Evolutionary conservation across 495 filamentous ascomycete species (phyloP).

Genomic region (Hyaloscypha bicolor): DNA sequence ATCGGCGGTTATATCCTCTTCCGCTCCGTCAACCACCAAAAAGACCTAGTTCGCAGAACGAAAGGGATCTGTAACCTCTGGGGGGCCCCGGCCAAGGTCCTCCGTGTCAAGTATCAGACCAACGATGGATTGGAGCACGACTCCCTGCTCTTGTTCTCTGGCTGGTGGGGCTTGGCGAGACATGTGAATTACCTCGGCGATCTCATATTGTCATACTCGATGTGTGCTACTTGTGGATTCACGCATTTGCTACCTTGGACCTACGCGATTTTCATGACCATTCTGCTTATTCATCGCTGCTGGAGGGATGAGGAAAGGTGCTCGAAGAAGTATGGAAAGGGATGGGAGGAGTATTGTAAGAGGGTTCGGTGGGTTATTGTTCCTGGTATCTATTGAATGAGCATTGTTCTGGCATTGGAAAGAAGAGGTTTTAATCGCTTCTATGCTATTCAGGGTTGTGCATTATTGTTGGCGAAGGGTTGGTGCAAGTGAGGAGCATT

Average conservation of each 20-base stretch:
- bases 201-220: constrained; percentile 44
- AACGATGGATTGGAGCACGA: constrained; percentile 43
- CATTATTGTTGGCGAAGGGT: neutral
- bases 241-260: constrained; percentile 45
- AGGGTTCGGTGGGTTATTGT: constrained; percentile 47
- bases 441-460: neutral
- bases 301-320: constrained; percentile 46
- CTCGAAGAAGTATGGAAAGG: constrained; percentile 45
- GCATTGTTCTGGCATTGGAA: neutral
- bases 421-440: neutral
- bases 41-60: constrained; percentile 45
- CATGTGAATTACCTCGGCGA: constrained; percentile 55
- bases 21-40: constrained; percentile 51
- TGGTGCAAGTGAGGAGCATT: neutral
- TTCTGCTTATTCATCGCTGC: constrained; percentile 39
- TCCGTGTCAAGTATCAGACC: constrained; percentile 43
- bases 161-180: constrained; percentile 52
- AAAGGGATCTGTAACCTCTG: constrained; percentile 46
- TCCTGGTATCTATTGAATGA: constrained; percentile 41
- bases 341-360: constrained; percentile 47
- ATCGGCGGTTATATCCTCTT: constrained; percentile 47
- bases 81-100: constrained; percentile 44
- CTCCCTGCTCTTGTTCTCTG: constrained; percentile 46
- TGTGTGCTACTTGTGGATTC: constrained; percentile 46
- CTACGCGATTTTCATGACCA: constrained; percentile 49